These are phyloP conservation scores for Pythium dissimile DNA, from an alignment of 352 stramenopile species.

Conservation along the genomic window DNA sequence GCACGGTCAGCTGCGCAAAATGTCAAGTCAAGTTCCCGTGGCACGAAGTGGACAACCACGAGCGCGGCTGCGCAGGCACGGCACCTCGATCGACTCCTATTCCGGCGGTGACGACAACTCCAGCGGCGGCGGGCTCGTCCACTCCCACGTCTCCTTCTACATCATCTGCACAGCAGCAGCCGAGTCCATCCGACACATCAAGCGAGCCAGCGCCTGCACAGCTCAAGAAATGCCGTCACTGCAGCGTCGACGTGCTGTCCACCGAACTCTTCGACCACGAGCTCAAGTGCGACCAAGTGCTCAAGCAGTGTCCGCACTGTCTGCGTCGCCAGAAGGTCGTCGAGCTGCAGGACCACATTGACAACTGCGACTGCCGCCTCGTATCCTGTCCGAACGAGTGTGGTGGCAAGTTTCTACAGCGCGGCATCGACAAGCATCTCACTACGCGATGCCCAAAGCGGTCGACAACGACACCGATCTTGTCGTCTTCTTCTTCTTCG, in stretches of 20 bases:
- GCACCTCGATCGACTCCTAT: neutral
- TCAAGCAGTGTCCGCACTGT: constrained; percentile 84
- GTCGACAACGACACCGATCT: neutral
- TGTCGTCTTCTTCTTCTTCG: neutral
- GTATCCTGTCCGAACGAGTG: constrained; percentile 75
- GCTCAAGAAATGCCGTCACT: constrained; percentile 70
- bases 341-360: constrained; percentile 77
- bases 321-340: constrained; percentile 74
- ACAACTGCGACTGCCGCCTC: constrained; percentile 77
- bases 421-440: constrained; percentile 73
- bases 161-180: neutral
- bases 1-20: constrained; percentile 34
- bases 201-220: neutral
- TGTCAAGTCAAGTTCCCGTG: constrained; percentile 42
- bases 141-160: neutral
- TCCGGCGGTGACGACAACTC: neutral
- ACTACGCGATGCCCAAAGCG: constrained; percentile 54
- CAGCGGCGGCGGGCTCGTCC: neutral
- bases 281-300: constrained; percentile 67
- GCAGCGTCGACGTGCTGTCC: constrained; percentile 35
- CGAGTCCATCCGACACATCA: neutral
- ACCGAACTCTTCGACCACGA: constrained; percentile 68
- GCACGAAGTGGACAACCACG: constrained; percentile 42
- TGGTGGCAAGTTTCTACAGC: constrained; percentile 75
- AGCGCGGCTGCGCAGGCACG: constrained; percentile 8